Evolutionary conservation across 2,329 filamentous ascomycete species (phyloP), one percentile per base, ranked within the genome.

Genomic region (Zarea fungicola): DNA sequence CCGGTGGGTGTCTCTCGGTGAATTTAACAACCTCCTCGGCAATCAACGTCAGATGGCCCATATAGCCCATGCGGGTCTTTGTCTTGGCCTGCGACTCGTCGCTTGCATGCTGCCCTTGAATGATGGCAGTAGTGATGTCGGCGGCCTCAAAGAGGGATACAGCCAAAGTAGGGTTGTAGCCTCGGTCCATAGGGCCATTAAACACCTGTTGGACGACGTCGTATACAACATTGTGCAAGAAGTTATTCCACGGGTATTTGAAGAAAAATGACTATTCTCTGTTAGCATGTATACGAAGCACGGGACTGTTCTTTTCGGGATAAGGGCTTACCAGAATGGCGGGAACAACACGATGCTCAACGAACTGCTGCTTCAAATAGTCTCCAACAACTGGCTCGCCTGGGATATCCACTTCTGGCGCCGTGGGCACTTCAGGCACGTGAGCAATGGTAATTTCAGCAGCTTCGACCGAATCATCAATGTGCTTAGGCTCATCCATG

Each of bases 11-110:
- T 48, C 93, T 83, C 67, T 96, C 93, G 29, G 90, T 96, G 63
- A 99, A 97, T 68, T 97, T 99, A 63, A 97, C 90, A 16, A 99
- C 93, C 67, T 99, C 93, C 67, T 99, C 93, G 25, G 93, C 92
- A 52, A 99, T 96, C 23, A 99, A 78, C 1, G 93, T 99, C 43
- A 99, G 75, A 66, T 99, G 93, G 3, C 93, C 93, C 91, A 99
- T 99, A 70, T 97, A 99, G 34, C 93, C 93, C 65, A 97, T 84
- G 42, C 93, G 85, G 68, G 95, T 96, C 65, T 88, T 90, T 55
- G 81, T 89, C 62, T 86, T 82, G 51, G 79, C 74, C 66, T 97
- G 89, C 1, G 89, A 88, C 64, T 88, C 84, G 60, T 97, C 92
- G 58, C 89, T 96, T 41, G 84, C 83, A 54, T 80, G 79, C 67